Conservation (phyloP, 1,284 basidiomycete genomes). For the Takashimella tepidaria region DNA sequence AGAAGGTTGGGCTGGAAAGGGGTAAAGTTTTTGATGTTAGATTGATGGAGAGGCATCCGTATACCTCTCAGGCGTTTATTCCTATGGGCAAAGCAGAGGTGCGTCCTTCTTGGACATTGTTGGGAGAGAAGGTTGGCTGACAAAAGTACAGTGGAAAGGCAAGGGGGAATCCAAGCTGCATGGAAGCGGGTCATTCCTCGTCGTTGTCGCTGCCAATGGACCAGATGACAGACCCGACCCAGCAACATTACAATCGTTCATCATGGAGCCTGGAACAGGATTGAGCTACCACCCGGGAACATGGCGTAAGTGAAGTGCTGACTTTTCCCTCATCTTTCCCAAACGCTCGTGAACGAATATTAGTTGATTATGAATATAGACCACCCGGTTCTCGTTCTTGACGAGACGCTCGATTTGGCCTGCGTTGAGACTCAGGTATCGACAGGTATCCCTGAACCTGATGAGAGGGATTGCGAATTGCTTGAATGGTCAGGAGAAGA, state of each 20-base stretch:
- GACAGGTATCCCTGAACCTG: slow-evolving; percentile 31
- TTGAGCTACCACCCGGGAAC: slow-evolving; percentile 73
- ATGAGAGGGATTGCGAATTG: slow-evolving; percentile 45
- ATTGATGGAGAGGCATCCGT: slow-evolving; percentile 47
- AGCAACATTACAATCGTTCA: slow-evolving; percentile 50
- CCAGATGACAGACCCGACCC: slow-evolving; percentile 70
- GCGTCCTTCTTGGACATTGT: slow-evolving; percentile 14
- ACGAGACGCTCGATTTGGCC: slow-evolving; percentile 45
- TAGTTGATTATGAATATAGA: slow-evolving; percentile 23
- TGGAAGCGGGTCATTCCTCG: slow-evolving; percentile 46
- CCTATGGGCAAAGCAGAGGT: slow-evolving; percentile 67
- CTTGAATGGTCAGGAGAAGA: slow-evolving; percentile 31
- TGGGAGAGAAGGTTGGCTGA: neutral
- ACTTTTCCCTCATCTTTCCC: neutral
- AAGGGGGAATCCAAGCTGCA: slow-evolving; percentile 39
- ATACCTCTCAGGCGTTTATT: slow-evolving; percentile 71
- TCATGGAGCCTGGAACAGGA: slow-evolving; percentile 58
- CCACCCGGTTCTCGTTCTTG: slow-evolving; percentile 46
- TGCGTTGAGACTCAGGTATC: slow-evolving; percentile 47
- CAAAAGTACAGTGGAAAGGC: slow-evolving; percentile 25
- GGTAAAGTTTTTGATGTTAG: slow-evolving; percentile 54
- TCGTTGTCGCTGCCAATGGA: slow-evolving; percentile 76
- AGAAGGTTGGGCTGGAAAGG: slow-evolving; percentile 49
- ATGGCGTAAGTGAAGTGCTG: slow-evolving; percentile 82
- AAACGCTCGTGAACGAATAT: no score